A percentile compares a stretch with the other conserved stretches of the same genome.
These are phyloP conservation scores for Pseudocercospora macadamiae DNA, from an alignment of 2,329 filamentous ascomycete species.

Conservation along the genomic window DNA sequence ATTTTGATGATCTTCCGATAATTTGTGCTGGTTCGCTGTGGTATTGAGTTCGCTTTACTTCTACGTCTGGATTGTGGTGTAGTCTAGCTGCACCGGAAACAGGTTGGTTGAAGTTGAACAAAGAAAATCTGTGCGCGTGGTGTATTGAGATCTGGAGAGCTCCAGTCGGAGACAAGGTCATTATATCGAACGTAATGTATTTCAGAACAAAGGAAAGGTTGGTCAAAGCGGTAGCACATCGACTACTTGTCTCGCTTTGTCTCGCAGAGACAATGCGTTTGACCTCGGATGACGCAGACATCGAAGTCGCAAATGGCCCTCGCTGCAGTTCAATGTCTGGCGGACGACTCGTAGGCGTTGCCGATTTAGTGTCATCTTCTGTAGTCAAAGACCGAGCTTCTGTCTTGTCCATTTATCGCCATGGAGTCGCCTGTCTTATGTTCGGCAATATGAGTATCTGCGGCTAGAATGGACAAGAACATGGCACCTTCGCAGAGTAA, in stretches of 20 bases:
- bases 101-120: not conserved
- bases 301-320: not conserved
- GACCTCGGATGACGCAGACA: not conserved
- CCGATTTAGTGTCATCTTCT: too few species aligned
- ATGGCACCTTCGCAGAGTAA: too few species aligned
- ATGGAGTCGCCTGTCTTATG: too few species aligned
- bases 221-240: not conserved
- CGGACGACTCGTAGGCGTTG: too few species aligned
- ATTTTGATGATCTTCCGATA: not conserved
- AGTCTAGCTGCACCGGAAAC: constrained; percentile 9
- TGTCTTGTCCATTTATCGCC: too few species aligned
- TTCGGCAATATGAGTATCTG: too few species aligned
- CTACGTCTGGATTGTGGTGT: not conserved
- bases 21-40: too few species aligned
- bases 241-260: not conserved
- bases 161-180: not conserved
- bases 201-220: not conserved
- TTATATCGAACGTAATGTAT: constrained; percentile 1
- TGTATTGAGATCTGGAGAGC: not conserved
- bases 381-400: too few species aligned
- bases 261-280: not conserved
- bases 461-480: too few species aligned
- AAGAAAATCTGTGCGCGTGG: not conserved
- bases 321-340: too few species aligned
- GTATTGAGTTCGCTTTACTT: not conserved